Base-by-base conservation (phyloP, 1,284 basidiomycete genomes). In the Ceratobasidium papillatum region DNA sequence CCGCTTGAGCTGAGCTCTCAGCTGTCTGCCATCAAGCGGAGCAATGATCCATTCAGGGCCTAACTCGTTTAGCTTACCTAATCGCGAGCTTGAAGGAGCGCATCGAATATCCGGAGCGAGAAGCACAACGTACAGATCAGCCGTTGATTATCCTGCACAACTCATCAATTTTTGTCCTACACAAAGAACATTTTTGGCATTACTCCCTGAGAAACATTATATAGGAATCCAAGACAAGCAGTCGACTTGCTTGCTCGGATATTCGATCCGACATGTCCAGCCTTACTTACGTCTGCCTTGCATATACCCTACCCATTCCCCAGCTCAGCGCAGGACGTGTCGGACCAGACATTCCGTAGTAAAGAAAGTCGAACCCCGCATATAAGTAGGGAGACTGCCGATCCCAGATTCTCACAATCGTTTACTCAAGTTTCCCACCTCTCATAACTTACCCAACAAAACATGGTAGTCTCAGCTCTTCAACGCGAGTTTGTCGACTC, bases 401-500 rank as follows among this genome's bases (percentile, higher is more conserved):
- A 38, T 22, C 11, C 34, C 17, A 22, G 11, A 17, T 11, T 11
- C 34, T 59, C 34, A 38, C 56, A 56, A 56, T 14, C 52, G 3
- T n/a, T 14, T 7, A 2, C 1, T 34, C 14, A 12, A 36, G 9
- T 27, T 32, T 36, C 9, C 32, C 36, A 34, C 34, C 22, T 25
- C 49, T 54, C 52, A 54, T 17, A 22, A 19, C 27, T 34, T 14
- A 5, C 19, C 32, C 2, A 19, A 25, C 7, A 25, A 56, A 19
- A 56, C 27, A 69, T 69, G 65, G 25, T 27, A 17, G 41, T 65
- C 34, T 11, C 34, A 12, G 8, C 52, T 4, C 68, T 59, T 14
- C 68, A 59, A 43, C 68, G 68, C 41, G 68, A 71, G 22, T 71
- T 71, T 41, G 36, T 71, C 22, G 56, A 71, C 68, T 71, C 68